These are phyloP conservation scores for Moesziomyces parantarcticus DNA, from an alignment of 1,284 basidiomycete species.

Conservation along the genomic window DNA sequence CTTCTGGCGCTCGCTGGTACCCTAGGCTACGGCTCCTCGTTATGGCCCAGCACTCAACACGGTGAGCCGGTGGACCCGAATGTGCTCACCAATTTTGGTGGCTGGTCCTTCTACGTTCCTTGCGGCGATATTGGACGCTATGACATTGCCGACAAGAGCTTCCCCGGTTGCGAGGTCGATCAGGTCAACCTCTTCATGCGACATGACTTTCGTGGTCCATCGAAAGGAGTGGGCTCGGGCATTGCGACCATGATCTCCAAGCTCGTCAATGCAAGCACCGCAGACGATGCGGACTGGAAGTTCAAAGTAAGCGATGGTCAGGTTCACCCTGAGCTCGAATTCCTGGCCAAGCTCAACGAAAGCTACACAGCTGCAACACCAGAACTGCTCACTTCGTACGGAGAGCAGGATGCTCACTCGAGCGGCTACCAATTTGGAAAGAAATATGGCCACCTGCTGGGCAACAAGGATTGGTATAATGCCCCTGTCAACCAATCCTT, in stretches of 20 bases:
- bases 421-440: slow-evolving; percentile 20
- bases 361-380: slow-evolving; percentile 17
- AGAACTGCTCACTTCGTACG: slow-evolving; percentile 23
- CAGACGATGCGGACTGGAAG: slow-evolving; percentile 4
- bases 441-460: slow-evolving; percentile 14
- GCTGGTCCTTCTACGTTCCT: slow-evolving; percentile 27
- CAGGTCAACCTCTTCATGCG: slow-evolving; percentile 28
- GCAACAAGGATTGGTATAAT: slow-evolving; percentile 21
- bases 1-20: slow-evolving; percentile 17
- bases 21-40: slow-evolving; percentile 18
- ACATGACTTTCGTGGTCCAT: slow-evolving; percentile 29
- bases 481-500: slow-evolving; percentile 14
- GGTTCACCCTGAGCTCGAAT: slow-evolving; percentile 17
- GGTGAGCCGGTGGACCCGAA: slow-evolving; percentile 16
- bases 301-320: slow-evolving; percentile 13
- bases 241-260: slow-evolving; percentile 24
- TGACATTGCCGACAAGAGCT: slow-evolving; percentile 2
- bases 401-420: slow-evolving; percentile 15
- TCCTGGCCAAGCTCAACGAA: slow-evolving; percentile 11
- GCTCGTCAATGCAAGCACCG: slow-evolving; percentile 15
- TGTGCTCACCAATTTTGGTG: slow-evolving; percentile 21
- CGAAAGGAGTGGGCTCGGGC: slow-evolving; percentile 17
- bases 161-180: slow-evolving; percentile 15
- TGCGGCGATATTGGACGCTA: slow-evolving; percentile 17
- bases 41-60: slow-evolving; percentile 18